Evolutionary conservation across 2,329 filamentous ascomycete genomes (phyloP), one percentile per base, ranked within the genome.

Genomic region (Biscogniauxia sp.): DNA sequence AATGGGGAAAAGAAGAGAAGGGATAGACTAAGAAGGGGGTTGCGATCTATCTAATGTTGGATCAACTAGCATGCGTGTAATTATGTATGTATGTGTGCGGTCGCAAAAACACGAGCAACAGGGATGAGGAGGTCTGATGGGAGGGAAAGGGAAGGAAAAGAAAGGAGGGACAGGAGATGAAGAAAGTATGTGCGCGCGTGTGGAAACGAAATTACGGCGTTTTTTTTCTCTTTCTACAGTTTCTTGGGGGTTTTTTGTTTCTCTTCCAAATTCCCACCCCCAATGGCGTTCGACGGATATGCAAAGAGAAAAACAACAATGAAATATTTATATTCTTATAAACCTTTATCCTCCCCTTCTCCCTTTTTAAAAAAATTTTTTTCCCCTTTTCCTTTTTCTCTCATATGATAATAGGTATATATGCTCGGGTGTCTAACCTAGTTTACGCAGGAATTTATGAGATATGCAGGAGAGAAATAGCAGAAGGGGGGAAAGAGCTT

Each of bases 281-380:
- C 13, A 15, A 4, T 32, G 68, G 69, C 70, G 71, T 73, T 73
- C 19, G 37, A 61, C 64, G 69, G 71, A 65, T 67, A 66, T 64
- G 54, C 64, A 70, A 72, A 71, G 57, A 50, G 13, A 60, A 56
- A 51, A 56, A 58, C 57, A 56, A 58, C 57, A 45, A 45, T 45
- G 37, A 45, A 17, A 17, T 37, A 9, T 37, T 11, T 37, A 45
- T 45, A n/a, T 45, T 45, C n/a, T 45, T 45, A 32, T 32, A 32
- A 32, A 32, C 28, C 37, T 41, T 28, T 28, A 5, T 28, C 26
- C 9, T 28, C 9, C 26, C 26, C 26, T 28, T 28, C 26, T 28
- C 26, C 9, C 26, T 15, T 41, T 7, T 41, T 41, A n/a, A n/a
- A n/a, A n/a, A n/a, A n/a, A n/a, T 3, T 45, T n/a, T 45, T 45